Evolutionary conservation across 306 rosid species (phyloP), one percentile per base, ranked within the genome.

Genomic region (Oemleria cerasiformis): DNA sequence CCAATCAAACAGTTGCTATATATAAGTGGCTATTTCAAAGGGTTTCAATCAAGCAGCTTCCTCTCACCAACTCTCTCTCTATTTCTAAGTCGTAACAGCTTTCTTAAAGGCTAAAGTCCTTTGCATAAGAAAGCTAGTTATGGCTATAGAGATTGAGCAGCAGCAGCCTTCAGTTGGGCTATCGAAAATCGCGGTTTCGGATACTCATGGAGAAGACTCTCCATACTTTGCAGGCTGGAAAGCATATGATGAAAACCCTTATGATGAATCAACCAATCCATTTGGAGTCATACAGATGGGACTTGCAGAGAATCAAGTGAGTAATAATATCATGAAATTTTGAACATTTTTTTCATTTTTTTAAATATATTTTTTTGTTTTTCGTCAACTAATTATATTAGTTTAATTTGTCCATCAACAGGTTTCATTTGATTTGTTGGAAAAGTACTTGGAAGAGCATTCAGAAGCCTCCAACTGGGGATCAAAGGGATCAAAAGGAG

Each of bases 161-260:
- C 57, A 84, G 82, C 81, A 69, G 78, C 73, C 84, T 13, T 61
- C 83, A 40, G 16, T 81, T 82, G 86, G 71, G 75, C 90, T 94
- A 30, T 94, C 99, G 34, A 80, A 73, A 8, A 66, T 94, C 34
- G 97, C 97, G 43, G 77, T 64, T 47, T 94, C 99, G 39, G 91
- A 89, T 23, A 94, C 99, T 62, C 99, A 94, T 64, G 99, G 99
- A 0, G 99, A 94, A 77, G 82, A 94, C 68, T 94, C 99, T 1
- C 99, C 97, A 3, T 94, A 94, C 53, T 94, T 94, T 72, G 97
- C 95, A 41, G 99, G 99, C 14, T 94, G 99, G 99, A 94, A 89
- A 85, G 97, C 96, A 5, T 94, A 94, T 65, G 92, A 91, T 45
- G 95, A 91, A 77, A 38, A 91, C 80, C 97, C 97, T 47, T 94